A percentile compares a stretch with the other conserved stretches of the same genome.
phyloP scores from a whole-genome alignment of 1,139 yeast species.

The Lodderomyces theae region DNA sequence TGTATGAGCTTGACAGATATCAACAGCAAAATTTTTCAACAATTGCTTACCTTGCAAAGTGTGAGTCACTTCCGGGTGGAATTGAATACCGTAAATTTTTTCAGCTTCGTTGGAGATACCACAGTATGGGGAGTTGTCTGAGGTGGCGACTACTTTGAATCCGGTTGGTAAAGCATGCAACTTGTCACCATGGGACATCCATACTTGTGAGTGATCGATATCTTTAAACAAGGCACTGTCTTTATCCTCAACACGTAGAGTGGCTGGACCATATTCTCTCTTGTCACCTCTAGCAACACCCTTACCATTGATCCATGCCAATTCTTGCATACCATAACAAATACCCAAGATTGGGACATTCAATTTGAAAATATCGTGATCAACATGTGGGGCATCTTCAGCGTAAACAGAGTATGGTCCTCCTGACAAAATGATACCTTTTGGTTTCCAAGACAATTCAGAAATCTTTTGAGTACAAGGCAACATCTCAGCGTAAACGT shows the following conservation, averaged over 20 bases:
- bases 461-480: conserved; percentile 97
- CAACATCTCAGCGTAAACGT: conserved; percentile 97
- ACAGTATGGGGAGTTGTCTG: conserved; percentile 93
- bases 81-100: conserved; percentile 89
- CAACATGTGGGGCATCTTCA: conserved; percentile 95
- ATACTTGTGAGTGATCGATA: conserved; percentile 89
- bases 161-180: conserved; percentile 87
- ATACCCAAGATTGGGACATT: conserved; percentile 95
- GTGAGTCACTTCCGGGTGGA: conserved; percentile 99
- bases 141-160: conserved; percentile 83
- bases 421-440: conserved; percentile 94
- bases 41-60: conserved; percentile 85
- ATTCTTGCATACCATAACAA: conserved; percentile 99
- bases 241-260: conserved; percentile 69
- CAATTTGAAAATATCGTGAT: conserved; percentile 85
- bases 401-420: conserved; percentile 98
- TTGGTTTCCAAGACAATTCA: conserved; percentile 91
- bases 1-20: conserved; percentile 79
- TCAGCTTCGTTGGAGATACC: conserved; percentile 79
- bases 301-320: conserved; percentile 97
- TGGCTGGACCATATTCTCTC: conserved; percentile 98
- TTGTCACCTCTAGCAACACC: conserved; percentile 96
- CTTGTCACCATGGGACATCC: conserved; percentile 99
- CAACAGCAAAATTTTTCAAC: conserved; percentile 88
- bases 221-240: conserved; percentile 75